Evolutionary conservation across 2,329 filamentous ascomycete species (phyloP).

Genomic region (Sclerotiophoma versabilis): DNA sequence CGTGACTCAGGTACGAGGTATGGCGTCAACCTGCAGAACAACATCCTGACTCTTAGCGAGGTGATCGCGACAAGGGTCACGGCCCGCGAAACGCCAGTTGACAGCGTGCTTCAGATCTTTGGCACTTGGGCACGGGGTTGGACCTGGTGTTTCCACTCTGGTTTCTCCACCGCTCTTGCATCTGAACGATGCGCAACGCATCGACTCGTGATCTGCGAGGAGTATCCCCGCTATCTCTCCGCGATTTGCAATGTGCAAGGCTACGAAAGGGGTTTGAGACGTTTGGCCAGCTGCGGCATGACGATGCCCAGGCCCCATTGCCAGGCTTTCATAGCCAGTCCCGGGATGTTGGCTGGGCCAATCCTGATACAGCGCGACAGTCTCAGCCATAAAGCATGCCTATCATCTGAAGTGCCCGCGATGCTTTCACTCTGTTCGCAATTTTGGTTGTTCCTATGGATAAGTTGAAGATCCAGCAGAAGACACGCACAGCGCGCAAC

Average conservation of each 20-base stretch:
- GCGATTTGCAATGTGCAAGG: background rate
- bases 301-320: conserved; percentile 31
- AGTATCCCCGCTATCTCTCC: conserved; percentile 8
- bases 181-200: conserved; percentile 6
- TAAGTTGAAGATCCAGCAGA: conserved; percentile 37
- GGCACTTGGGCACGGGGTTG: conserved; percentile 11
- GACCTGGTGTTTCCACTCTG: conserved; percentile 2
- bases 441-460: conserved; percentile 35
- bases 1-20: conserved; percentile 4
- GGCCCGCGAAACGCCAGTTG: conserved; percentile 6
- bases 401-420: conserved; percentile 21
- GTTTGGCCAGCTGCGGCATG: conserved; percentile 26
- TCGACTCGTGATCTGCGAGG: conserved; percentile 9
- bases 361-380: conserved; percentile 14
- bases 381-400: conserved; percentile 32
- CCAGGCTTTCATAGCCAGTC: conserved; percentile 27
- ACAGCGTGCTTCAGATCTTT: conserved; percentile 13
- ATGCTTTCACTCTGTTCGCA: conserved; percentile 14
- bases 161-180: conserved; percentile 3
- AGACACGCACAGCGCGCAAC: conserved; percentile 46
- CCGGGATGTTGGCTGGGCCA: conserved; percentile 21
- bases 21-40: conserved; percentile 25
- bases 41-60: conserved; percentile 20
- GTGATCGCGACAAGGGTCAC: conserved; percentile 21
- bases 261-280: conserved; percentile 26